Evolutionary conservation across 768 basidiomycete species (phyloP).

Genomic region (Cystofilobasidium macerans): DNA sequence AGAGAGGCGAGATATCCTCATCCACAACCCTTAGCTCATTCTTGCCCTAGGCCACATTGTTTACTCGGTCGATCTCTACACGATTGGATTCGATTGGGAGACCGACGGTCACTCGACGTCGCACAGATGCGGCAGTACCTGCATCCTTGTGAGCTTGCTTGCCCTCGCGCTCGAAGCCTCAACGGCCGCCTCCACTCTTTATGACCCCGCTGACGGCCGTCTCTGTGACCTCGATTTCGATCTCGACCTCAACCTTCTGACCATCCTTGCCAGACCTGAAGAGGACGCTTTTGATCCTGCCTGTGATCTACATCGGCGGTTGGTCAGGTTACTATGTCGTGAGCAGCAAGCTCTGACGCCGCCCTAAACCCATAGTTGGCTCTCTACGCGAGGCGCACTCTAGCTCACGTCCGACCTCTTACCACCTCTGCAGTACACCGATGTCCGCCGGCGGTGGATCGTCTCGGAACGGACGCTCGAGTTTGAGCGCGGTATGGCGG

Average conservation of each 20-base stretch:
- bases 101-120: no score
- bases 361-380: neutral
- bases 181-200: neutral
- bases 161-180: neutral
- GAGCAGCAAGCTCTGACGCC: no score
- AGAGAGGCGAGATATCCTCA: no score
- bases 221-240: neutral
- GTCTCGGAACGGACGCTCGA: conserved; percentile 8
- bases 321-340: conserved; percentile 21
- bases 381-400: neutral
- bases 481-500: conserved; percentile 4
- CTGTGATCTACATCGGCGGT: conserved; percentile 11
- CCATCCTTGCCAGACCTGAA: neutral
- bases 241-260: no score
- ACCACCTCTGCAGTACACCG: conserved; percentile 21
- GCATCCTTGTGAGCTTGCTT: neutral
- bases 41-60: no score
- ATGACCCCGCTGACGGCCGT: neutral
- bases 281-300: neutral
- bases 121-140: neutral
- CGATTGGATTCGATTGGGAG: no score
- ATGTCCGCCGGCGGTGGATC: conserved; percentile 13
- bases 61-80: no score
- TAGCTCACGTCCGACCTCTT: neutral
- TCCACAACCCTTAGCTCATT: no score